These are phyloP conservation scores for Xylaria bambusicola DNA, from an alignment of 495 filamentous ascomycete species.

Conservation along the genomic window DNA sequence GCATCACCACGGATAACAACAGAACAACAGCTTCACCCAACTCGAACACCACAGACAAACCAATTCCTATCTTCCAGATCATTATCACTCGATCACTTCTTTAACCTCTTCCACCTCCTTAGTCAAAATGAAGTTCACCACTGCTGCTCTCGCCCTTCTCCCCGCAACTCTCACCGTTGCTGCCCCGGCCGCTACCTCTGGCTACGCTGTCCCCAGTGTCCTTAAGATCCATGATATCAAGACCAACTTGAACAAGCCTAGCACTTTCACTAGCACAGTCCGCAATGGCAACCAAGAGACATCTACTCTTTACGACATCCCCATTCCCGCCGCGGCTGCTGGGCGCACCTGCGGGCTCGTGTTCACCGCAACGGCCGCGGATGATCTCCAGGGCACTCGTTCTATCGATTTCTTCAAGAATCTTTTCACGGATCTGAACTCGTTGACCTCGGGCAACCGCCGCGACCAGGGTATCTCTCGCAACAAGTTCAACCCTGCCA, in stretches of 20 bases:
- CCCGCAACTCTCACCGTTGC: slow-evolving; percentile 31
- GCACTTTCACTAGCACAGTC: slow-evolving; percentile 9
- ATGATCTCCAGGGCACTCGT: slow-evolving; percentile 16
- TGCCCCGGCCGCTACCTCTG: slow-evolving; percentile 22
- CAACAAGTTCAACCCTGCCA: slow-evolving; percentile 18
- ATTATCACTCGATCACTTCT: not conserved
- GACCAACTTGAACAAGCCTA: slow-evolving; percentile 20
- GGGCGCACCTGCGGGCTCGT: slow-evolving; percentile 30
- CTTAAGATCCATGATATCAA: slow-evolving; percentile 26
- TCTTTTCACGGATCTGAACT: slow-evolving; percentile 24
- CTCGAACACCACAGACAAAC: not conserved
- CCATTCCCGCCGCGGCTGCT: slow-evolving; percentile 22
- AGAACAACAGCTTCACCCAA: not conserved
- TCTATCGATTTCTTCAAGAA: slow-evolving; percentile 28
- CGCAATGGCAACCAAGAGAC: slow-evolving; percentile 23
- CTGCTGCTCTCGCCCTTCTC: slow-evolving; percentile 25
- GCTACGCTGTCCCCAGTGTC: slow-evolving; percentile 27
- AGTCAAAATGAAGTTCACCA: slow-evolving; percentile 35
- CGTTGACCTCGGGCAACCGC: slow-evolving; percentile 22
- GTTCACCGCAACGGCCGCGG: slow-evolving; percentile 15
- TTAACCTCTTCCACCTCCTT: not conserved
- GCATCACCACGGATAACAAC: slow-evolving; percentile 1
- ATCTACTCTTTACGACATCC: slow-evolving; percentile 32
- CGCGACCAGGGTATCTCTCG: slow-evolving; percentile 26
- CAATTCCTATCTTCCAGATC: not conserved